Evolutionary conservation across 495 filamentous ascomycete genomes (phyloP).

Genomic region (Aspergillus hancockii): DNA sequence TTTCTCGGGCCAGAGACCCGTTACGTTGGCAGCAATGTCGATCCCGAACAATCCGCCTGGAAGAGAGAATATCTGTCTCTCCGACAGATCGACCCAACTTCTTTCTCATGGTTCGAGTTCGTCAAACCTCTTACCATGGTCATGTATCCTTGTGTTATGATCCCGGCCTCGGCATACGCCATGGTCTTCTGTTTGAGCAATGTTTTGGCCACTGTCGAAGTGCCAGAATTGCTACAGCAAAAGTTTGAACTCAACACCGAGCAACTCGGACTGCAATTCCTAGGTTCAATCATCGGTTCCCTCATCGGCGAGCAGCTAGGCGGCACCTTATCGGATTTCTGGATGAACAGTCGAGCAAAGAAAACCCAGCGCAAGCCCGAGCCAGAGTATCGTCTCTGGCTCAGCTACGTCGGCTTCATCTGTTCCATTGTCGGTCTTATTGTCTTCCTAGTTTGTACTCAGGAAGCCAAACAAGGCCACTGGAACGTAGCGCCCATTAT

Average conservation of each 20-base stretch:
- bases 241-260: conserved; percentile 55
- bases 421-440: conserved; percentile 51
- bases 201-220: conserved; percentile 52
- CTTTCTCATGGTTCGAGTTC: conserved; percentile 49
- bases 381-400: conserved; percentile 53
- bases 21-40: conserved; percentile 38
- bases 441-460: conserved; percentile 49
- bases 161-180: conserved; percentile 51
- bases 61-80: conserved; percentile 45
- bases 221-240: conserved; percentile 49
- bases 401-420: conserved; percentile 51
- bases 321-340: conserved; percentile 47
- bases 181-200: conserved; percentile 54
- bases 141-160: conserved; percentile 39
- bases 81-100: conserved; percentile 49
- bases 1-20: conserved; percentile 59
- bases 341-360: conserved; percentile 40
- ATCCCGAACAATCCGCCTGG: conserved; percentile 25
- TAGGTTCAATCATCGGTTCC: conserved; percentile 53
- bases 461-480: conserved; percentile 34
- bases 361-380: conserved; percentile 30
- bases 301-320: conserved; percentile 57
- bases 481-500: conserved; percentile 54
- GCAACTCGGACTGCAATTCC: conserved; percentile 54
- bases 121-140: conserved; percentile 46